Base-by-base conservation (phyloP, 805 yeast genomes). In the Candida anglica region DNA sequence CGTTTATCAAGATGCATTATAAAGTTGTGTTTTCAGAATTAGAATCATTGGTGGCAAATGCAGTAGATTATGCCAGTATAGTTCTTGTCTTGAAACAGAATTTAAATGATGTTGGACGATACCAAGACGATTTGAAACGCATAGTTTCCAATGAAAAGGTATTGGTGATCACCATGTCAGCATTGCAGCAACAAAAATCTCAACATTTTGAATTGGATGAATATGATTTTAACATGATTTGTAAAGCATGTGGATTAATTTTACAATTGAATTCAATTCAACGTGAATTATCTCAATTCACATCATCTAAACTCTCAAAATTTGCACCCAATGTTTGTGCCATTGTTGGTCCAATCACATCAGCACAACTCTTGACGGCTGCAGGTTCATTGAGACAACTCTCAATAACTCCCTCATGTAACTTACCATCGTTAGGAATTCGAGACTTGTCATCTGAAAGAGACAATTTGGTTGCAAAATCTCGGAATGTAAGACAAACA, bases 251-350 rank as follows among this genome's bases (percentile, higher is more conserved):
- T 42, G 59, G 65, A 2, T 50, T 75, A 3, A 50, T 84, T 1
- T 33, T 71, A 3, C 58, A 63, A 6, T 59, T 86, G 9, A 63
- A 69, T 27, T 56, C 52, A 0, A 58, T 75, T 1, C 63, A 73
- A 36, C 39, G 39, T 2, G 54, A 57, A 23, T 66, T 87, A 6
- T 67, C 77, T 1, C 37, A 50, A 1, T 82, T 71, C 46, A 76
- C 87, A 11, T 63, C 89, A 0, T 52, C 68, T 1, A 73, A 77
- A 44, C 66, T 85, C 15, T 59, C 71, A 2, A 50, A 56, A 2
- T 71, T 79, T 44, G 94, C 96, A 0, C 98, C 98, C 2, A 91
- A 93, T 53, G 58, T 86, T 1, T 68, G 86, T 3, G 76, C 76
- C 0, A 61, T 93, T 6, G 66, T 91, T 2, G 94, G 95, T 0